Conservation (phyloP, 352 stramenopile genomes). For the Lagenidium giganteum region DNA sequence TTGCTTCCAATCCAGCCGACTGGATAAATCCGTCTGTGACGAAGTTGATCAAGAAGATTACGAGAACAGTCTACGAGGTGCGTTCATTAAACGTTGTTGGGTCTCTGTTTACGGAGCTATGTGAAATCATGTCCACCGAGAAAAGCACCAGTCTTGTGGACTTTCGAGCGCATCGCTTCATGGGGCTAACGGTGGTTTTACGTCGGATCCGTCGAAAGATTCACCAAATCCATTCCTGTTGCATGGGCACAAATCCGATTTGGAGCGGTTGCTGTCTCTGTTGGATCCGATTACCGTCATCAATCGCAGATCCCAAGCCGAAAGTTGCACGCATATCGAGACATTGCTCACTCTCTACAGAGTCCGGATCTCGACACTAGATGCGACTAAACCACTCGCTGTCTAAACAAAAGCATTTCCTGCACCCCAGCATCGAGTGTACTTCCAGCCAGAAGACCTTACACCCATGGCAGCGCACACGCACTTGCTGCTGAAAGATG, state of each 20-base stretch:
- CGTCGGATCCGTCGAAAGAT: not conserved
- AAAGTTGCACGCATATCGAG: not conserved
- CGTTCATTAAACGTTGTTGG: conserved; percentile 2
- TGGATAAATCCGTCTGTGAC: conserved; percentile 9
- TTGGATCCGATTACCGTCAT: conserved; percentile 2
- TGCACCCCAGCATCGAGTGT: not conserved
- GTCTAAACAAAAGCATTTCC: conserved; percentile 2
- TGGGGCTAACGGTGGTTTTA: conserved; percentile 1
- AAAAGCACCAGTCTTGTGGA: not conserved
- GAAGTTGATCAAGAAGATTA: not conserved
- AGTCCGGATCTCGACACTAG: not conserved
- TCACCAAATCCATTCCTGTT: not conserved
- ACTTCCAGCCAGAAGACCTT: not conserved
- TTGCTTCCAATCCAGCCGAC: not conserved
- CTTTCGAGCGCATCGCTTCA: conserved; percentile 6
- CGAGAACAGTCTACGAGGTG: not conserved
- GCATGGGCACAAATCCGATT: not conserved
- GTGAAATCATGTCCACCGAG: not conserved
- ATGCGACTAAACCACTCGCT: not conserved
- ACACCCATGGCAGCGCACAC: not conserved
- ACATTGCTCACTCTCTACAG: conserved; percentile 2
- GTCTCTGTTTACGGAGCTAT: conserved; percentile 1
- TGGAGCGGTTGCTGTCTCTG: conserved; percentile 4
- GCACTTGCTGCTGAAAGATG: not conserved
- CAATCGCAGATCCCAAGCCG: conserved; percentile 1